These are phyloP conservation scores for Phylloporus arenicola DNA, from an alignment of 768 basidiomycete genomes.

Conservation along the genomic window DNA sequence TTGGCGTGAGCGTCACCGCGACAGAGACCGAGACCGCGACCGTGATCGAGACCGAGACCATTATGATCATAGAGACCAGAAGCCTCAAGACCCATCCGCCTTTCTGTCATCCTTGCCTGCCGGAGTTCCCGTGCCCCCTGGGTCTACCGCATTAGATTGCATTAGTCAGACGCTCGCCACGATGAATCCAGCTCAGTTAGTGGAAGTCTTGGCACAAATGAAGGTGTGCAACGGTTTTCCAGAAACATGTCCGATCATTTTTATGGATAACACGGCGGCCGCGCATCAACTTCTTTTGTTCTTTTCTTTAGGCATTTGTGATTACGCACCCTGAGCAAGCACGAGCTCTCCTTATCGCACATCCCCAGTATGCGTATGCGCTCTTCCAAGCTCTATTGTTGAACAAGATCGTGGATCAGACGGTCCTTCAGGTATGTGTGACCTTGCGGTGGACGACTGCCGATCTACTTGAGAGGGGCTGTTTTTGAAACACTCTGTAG, in stretches of 20 bases:
- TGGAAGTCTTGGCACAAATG: constrained; percentile 96
- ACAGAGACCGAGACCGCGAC: constrained; percentile 52
- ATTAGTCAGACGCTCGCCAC: constrained; percentile 83
- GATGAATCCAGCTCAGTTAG: constrained; percentile 77
- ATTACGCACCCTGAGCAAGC: constrained; percentile 91
- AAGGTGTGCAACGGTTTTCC: constrained; percentile 58
- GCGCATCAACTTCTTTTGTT: constrained; percentile 4
- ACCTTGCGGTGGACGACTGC: constrained; percentile 4
- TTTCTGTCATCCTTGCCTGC: constrained; percentile 68
- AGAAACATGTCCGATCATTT: constrained; percentile 15
- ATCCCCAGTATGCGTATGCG: constrained; percentile 94
- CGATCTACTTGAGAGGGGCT: not conserved
- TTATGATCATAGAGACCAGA: constrained; percentile 31
- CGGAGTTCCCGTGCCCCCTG: constrained; percentile 69
- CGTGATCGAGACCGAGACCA: constrained; percentile 42
- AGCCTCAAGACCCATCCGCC: constrained; percentile 38
- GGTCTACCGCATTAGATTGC: constrained; percentile 67
- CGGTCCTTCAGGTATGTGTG: constrained; percentile 65
- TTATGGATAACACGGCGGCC: constrained; percentile 16
- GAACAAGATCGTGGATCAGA: constrained; percentile 89
- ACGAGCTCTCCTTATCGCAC: constrained; percentile 63
- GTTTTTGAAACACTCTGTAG: constrained; percentile 25
- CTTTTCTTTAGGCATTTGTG: constrained; percentile 75
- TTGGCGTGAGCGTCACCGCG: constrained; percentile 44
- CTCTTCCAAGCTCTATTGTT: constrained; percentile 91